These are phyloP conservation scores for Silene coronaria DNA, from an alignment of 179 eudicot species.

Conservation along the genomic window DNA sequence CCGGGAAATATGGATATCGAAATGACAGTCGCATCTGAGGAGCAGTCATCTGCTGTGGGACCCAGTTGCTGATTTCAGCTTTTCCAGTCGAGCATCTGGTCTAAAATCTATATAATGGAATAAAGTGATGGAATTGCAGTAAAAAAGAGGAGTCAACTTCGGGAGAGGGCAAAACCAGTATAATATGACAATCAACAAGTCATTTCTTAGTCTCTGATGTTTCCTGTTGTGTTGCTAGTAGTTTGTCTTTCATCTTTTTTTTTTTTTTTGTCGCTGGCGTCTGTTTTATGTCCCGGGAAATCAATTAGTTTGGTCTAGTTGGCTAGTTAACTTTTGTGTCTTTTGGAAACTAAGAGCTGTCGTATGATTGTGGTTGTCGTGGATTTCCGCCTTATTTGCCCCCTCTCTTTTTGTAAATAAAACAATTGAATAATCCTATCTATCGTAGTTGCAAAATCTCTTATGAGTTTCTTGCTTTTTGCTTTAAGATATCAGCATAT, in stretches of 20 bases:
- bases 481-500: too few species aligned
- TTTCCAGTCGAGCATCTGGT: neutral
- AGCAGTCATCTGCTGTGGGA: constrained; percentile 49
- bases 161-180: constrained; percentile 7
- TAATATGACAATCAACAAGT: constrained; percentile 1
- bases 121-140: constrained; percentile 2
- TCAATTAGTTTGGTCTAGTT: neutral
- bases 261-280: neutral
- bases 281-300: neutral
- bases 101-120: constrained; percentile 8
- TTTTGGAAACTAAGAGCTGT: neutral
- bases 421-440: neutral
- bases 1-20: constrained; percentile 32
- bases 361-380: neutral
- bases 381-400: neutral
- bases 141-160: neutral
- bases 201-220: neutral
- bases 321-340: neutral
- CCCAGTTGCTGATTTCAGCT: constrained; percentile 31
- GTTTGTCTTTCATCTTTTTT: neutral
- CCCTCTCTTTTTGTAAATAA: constrained; percentile 4
- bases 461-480: too few species aligned
- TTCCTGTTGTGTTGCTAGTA: neutral
- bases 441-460: neutral
- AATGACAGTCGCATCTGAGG: constrained; percentile 43